phyloP scores from a whole-genome alignment of 306 rosid species.

The Cyamopsis tetragonoloba region DNA sequence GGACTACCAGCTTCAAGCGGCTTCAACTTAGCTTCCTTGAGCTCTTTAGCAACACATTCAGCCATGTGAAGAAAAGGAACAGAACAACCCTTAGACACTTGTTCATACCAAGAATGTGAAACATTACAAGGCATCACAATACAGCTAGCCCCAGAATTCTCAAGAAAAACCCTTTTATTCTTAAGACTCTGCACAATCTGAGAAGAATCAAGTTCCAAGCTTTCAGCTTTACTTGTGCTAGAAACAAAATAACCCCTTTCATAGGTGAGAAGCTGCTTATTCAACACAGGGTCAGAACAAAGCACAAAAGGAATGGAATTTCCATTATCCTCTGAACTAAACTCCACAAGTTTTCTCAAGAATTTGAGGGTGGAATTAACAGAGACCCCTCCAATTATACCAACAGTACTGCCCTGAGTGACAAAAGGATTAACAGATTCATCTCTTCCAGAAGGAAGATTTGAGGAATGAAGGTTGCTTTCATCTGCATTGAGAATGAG shows the following conservation, averaged over 20 bases:
- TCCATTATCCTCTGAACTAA: slow-evolving; percentile 52
- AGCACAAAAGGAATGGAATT: slow-evolving; percentile 55
- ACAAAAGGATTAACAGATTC: slow-evolving; percentile 36
- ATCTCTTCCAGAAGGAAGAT: slow-evolving; percentile 28
- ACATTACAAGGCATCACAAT: slow-evolving; percentile 84
- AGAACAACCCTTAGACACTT: slow-evolving; percentile 59
- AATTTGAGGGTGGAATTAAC: slow-evolving; percentile 56
- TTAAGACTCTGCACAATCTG: slow-evolving; percentile 45
- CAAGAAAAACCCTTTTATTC: slow-evolving; percentile 59
- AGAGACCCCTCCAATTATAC: slow-evolving; percentile 74
- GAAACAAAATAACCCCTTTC: slow-evolving; percentile 46
- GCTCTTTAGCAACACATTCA: slow-evolving; percentile 75
- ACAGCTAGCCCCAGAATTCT: slow-evolving; percentile 68
- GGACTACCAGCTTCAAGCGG: slow-evolving; percentile 84
- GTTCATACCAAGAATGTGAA: slow-evolving; percentile 78
- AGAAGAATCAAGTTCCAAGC: slow-evolving; percentile 38
- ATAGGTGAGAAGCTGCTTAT: slow-evolving; percentile 45
- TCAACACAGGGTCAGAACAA: slow-evolving; percentile 59
- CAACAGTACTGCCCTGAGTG: slow-evolving; percentile 41
- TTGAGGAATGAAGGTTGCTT: slow-evolving; percentile 41
- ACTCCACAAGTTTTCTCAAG: slow-evolving; percentile 51
- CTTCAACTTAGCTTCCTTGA: slow-evolving; percentile 80
- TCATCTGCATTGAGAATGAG: slow-evolving; percentile 44
- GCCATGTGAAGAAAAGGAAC: slow-evolving; percentile 73
- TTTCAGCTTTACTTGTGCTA: slow-evolving; percentile 29